Base-by-base conservation (phyloP, 306 rosid genomes). In the Gleditsia sinensis region DNA sequence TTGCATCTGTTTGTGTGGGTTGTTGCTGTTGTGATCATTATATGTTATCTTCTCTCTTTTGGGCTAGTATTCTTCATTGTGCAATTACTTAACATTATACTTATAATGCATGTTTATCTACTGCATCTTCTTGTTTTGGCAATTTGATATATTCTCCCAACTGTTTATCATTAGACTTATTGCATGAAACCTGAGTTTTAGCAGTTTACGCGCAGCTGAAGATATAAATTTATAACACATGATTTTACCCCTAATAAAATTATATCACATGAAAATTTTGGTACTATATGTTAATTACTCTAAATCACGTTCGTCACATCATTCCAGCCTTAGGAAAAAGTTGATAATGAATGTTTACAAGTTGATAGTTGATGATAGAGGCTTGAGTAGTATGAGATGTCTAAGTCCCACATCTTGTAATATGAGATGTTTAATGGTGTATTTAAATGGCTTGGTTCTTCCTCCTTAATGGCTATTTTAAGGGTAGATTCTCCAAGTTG, bases 131-230 rank as follows among this genome's bases (percentile, higher is more conserved):
- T 59, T 49, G 69, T 23, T 42, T 40, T 40, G 14, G 54, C 69
- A 32, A 69, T 72, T 54, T 42, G 23, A 71, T 60, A 34, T 40
- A 34, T 21, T 32, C 69, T 23, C 27, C 32, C 51, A 58, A 34
- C 32, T 39, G 46, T 21, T 84, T 39, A 40, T 54, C 20, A 14
- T 34, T 49, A n/a, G 40, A 50, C 28, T 17, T 49, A 6, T 43
- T 69, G 23, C 0, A 12, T 16, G 74, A 71, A 60, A 30, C 51
- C 53, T 28, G 16, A 62, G 48, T 9, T 37, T 57, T 66, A 43
- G 58, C 30, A 57, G 46, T 49, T 76, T 49, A 23, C 61, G 16
- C 65, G 27, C 30, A 37, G 56, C 34, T 32, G 10, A 46, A 23
- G 30, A 46, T 77, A 59, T 7, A 69, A 59, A 59, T 23, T 68